A percentile compares a stretch with the other conserved stretches of the same genome.
These are phyloP conservation scores for Tuber calosporum DNA, from an alignment of 495 filamentous ascomycete species.

Conservation along the genomic window DNA sequence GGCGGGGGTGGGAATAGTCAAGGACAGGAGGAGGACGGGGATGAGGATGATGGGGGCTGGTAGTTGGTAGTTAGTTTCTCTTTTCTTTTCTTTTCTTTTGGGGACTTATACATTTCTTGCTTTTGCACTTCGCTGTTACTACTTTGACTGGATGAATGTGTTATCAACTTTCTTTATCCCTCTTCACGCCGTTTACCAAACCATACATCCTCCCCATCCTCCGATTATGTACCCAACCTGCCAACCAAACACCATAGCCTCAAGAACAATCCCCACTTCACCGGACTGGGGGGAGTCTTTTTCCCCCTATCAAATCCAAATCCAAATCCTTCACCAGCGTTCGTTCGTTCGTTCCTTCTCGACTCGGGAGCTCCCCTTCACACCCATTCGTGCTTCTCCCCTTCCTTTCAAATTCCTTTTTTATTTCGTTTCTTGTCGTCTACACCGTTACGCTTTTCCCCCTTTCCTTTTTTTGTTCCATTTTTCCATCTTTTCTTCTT, in stretches of 20 bases:
- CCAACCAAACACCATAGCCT: background rate
- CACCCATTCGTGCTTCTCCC: background rate
- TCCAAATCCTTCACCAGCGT: background rate
- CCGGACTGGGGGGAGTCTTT: background rate
- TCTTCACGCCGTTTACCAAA: background rate
- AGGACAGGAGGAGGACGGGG: background rate
- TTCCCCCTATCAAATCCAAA: background rate
- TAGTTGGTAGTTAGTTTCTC: background rate
- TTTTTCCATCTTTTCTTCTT: background rate
- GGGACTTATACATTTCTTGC: background rate
- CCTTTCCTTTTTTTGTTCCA: background rate
- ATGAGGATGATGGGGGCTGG: background rate
- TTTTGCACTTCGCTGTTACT: background rate
- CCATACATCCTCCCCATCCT: background rate
- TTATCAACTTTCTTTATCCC: background rate
- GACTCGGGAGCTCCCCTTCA: background rate
- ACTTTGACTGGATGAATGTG: background rate
- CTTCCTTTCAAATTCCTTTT: background rate
- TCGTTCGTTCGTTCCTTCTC: background rate
- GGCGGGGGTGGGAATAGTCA: conserved; percentile 17
- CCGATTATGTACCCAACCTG: background rate
- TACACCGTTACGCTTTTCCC: background rate
- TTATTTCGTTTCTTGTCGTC: background rate
- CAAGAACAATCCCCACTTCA: background rate
- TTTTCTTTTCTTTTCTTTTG: background rate